phyloP scores from a whole-genome alignment of 257 asterid species.

The Leonotis leonurus region DNA sequence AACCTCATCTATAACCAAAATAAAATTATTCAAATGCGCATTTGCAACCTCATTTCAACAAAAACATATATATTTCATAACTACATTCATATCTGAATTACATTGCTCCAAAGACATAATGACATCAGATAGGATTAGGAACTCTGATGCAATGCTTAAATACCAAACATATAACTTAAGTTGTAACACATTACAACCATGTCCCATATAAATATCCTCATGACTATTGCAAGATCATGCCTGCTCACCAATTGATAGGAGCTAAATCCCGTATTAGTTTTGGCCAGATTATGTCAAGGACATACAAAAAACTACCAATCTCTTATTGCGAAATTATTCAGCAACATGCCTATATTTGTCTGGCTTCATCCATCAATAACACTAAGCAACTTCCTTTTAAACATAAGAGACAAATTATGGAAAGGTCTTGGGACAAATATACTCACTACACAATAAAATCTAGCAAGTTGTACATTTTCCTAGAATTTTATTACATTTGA shows the following conservation, averaged over 20 bases:
- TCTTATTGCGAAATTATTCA: not conserved
- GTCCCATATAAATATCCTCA: not conserved
- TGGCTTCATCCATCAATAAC: not conserved
- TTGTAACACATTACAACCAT: not conserved
- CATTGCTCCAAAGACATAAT: not conserved
- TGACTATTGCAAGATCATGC: not conserved
- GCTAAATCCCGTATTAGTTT: not conserved
- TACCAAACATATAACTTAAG: not conserved
- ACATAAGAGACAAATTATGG: not conserved
- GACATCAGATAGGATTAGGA: not conserved
- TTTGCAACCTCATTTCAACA: slow-evolving; percentile 11
- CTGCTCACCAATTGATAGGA: not conserved
- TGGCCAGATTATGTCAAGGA: not conserved
- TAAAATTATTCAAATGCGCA: not conserved
- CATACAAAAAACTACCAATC: not conserved
- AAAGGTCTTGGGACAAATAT: not conserved
- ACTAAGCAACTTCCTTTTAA: not conserved
- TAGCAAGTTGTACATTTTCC: slow-evolving; percentile 2
- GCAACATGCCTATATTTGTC: not conserved
- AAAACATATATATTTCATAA: not conserved
- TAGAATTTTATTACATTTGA: slow-evolving; percentile 6
- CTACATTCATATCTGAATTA: not conserved
- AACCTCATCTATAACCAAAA: not conserved
- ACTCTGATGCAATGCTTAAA: not conserved
- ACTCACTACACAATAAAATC: not conserved